phyloP scores from a whole-genome alignment of 2,329 filamentous ascomycete species.

The Celoporthe dispersa region DNA sequence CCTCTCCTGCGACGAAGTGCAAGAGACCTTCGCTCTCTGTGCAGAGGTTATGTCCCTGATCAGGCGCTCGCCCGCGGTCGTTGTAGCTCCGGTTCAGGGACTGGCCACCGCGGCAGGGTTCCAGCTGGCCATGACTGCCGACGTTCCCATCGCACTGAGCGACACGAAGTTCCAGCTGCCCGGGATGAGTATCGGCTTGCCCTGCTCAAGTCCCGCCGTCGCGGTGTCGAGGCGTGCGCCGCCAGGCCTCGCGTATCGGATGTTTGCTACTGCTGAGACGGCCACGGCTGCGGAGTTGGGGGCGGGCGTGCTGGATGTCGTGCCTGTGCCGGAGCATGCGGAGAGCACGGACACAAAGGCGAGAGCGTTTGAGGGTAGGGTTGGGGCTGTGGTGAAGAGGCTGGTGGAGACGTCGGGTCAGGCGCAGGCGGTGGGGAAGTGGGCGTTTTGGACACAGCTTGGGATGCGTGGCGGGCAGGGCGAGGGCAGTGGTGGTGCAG shows the following conservation, averaged over 20 bases:
- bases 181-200: constrained; percentile 38
- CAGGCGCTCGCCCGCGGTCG: constrained; percentile 38
- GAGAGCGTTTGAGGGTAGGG: constrained; percentile 33
- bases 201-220: constrained; percentile 39
- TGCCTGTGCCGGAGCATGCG: constrained; percentile 26
- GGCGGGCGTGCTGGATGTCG: constrained; percentile 36
- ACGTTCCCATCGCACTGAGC: constrained; percentile 35
- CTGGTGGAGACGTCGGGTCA: constrained; percentile 35
- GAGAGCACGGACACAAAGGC: constrained; percentile 30
- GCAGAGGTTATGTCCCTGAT: constrained; percentile 40
- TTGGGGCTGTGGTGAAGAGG: constrained; percentile 34
- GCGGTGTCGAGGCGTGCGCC: constrained; percentile 36
- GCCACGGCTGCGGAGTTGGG: constrained; percentile 34
- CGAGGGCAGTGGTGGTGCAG: constrained; percentile 25
- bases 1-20: constrained; percentile 23
- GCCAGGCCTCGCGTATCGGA: constrained; percentile 35
- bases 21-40: constrained; percentile 37
- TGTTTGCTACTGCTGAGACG: constrained; percentile 38
- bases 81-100: constrained; percentile 39
- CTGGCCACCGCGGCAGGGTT: constrained; percentile 40
- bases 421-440: constrained; percentile 41
- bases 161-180: constrained; percentile 34
- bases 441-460: constrained; percentile 42
- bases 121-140: constrained; percentile 40
- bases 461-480: constrained; percentile 26